Conservation (phyloP, 306 rosid genomes). For the Sesbania bispinosa region DNA sequence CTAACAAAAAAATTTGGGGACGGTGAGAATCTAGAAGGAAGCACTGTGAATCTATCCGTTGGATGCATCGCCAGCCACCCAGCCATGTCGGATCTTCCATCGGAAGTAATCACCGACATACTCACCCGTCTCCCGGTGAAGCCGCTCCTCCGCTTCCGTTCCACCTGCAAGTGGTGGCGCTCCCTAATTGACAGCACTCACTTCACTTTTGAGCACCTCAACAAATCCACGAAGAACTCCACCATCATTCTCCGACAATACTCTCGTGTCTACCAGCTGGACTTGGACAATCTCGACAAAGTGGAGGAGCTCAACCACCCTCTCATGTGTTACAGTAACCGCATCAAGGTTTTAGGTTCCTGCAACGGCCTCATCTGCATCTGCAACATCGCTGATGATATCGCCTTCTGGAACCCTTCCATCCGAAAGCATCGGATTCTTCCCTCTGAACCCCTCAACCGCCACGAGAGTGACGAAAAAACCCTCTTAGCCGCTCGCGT, state of each 20-base stretch:
- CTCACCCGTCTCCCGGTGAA: slow-evolving; percentile 44
- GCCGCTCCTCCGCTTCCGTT: slow-evolving; percentile 42
- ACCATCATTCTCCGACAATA: slow-evolving; percentile 44
- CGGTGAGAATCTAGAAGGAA: too few relatives aligned
- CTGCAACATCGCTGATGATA: slow-evolving; percentile 64
- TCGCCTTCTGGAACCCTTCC: slow-evolving; percentile 76
- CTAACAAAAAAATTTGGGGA: too few relatives aligned
- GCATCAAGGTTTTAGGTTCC: slow-evolving; percentile 49
- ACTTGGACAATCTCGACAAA: slow-evolving; percentile 15
- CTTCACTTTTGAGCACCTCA: slow-evolving; percentile 46
- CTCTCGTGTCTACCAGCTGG: slow-evolving; percentile 39
- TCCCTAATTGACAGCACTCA: slow-evolving; percentile 47
- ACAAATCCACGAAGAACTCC: slow-evolving; percentile 16
- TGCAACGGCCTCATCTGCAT: slow-evolving; percentile 67
- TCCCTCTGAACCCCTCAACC: slow-evolving; percentile 31
- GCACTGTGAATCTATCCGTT: not conserved
- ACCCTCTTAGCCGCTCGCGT: slow-evolving; percentile 34
- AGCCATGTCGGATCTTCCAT: slow-evolving; percentile 53
- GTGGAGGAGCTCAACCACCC: slow-evolving; percentile 61
- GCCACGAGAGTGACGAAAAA: not conserved
- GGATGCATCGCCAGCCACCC: not conserved
- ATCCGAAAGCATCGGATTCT: slow-evolving; percentile 43
- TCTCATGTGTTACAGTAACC: slow-evolving; percentile 68
- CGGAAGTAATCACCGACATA: slow-evolving; percentile 50
- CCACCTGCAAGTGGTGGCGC: slow-evolving; percentile 47